phyloP scores from a whole-genome alignment of 345 rosid species.

The Combretum micranthum region DNA sequence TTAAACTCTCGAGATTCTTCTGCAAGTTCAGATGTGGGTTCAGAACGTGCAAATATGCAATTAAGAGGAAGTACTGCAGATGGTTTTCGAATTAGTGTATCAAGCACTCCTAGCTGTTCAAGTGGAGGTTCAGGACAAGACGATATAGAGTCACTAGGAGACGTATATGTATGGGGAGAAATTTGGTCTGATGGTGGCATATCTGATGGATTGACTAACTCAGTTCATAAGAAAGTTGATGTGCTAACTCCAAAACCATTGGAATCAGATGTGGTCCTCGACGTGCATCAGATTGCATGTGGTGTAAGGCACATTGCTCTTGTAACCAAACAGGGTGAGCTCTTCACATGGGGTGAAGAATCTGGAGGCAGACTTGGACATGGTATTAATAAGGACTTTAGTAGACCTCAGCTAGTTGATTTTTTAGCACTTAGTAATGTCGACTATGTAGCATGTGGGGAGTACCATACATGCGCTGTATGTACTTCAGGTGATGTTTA shows the following conservation, averaged over 20 bases:
- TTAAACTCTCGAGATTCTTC: slow-evolving; percentile 32
- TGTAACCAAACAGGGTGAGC: slow-evolving; percentile 94
- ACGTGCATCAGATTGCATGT: slow-evolving; percentile 91
- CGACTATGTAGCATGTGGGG: slow-evolving; percentile 83
- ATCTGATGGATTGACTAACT: slow-evolving; percentile 38
- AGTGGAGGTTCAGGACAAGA: slow-evolving; percentile 96
- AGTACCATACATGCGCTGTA: slow-evolving; percentile 80
- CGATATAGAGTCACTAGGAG: slow-evolving; percentile 95
- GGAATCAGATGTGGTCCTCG: slow-evolving; percentile 89
- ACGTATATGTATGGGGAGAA: slow-evolving; percentile 94
- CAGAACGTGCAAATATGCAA: slow-evolving; percentile 85
- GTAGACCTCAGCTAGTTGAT: slow-evolving; percentile 79
- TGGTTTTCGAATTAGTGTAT: slow-evolving; percentile 90
- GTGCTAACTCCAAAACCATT: slow-evolving; percentile 70
- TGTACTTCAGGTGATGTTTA: slow-evolving; percentile 72
- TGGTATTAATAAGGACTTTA: slow-evolving; percentile 57
- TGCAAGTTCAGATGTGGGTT: slow-evolving; percentile 59
- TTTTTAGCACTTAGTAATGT: slow-evolving; percentile 64
- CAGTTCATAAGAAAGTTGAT: slow-evolving; percentile 38
- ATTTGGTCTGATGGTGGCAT: slow-evolving; percentile 68
- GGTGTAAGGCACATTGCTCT: slow-evolving; percentile 79
- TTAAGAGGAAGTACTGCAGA: slow-evolving; percentile 73
- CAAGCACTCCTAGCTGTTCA: slow-evolving; percentile 92
- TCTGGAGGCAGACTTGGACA: slow-evolving; percentile 96
- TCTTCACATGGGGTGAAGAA: slow-evolving; percentile 98